A percentile compares a stretch with the other conserved stretches of the same genome.
phyloP scores from a whole-genome alignment of 2,329 filamentous ascomycete genomes.

The Cryphonectria carpinicola region DNA sequence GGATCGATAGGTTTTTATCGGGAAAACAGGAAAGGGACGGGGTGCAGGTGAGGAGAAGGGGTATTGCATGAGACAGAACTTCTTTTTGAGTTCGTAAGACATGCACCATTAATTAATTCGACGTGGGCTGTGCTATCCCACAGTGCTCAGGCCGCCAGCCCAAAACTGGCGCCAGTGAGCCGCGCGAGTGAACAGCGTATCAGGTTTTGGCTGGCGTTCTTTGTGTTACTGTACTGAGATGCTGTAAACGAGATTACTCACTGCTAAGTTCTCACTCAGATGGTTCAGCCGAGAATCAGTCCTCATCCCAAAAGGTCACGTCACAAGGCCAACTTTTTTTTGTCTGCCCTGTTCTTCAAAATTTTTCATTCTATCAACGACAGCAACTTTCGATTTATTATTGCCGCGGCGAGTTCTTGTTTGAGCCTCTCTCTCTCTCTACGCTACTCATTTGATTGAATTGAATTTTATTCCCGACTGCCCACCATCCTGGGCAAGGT shows the following conservation, averaged over 20 bases:
- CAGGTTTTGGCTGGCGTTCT: neutral
- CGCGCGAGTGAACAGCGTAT: neutral
- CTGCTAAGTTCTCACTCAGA: neutral
- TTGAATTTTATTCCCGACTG: neutral
- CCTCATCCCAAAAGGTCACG: neutral
- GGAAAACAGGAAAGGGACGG: neutral
- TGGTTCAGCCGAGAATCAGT: neutral
- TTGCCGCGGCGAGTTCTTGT: neutral
- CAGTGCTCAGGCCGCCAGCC: neutral
- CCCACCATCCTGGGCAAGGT: neutral
- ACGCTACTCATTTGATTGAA: neutral
- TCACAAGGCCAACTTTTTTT: neutral
- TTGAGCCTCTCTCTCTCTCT: neutral
- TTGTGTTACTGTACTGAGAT: neutral
- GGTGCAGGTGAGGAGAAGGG: neutral
- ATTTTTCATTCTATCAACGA: neutral
- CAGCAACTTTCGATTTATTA: neutral
- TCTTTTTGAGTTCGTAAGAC: neutral
- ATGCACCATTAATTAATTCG: neutral
- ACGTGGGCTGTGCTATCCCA: conserved; percentile 3
- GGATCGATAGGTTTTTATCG: neutral
- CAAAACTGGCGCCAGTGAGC: neutral
- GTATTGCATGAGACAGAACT: neutral
- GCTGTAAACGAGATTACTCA: neutral
- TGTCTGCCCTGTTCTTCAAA: neutral